A percentile compares a stretch with the other conserved stretches of the same genome.
phyloP scores from a whole-genome alignment of 2,329 filamentous ascomycete species.

The Dothistroma pini region DNA sequence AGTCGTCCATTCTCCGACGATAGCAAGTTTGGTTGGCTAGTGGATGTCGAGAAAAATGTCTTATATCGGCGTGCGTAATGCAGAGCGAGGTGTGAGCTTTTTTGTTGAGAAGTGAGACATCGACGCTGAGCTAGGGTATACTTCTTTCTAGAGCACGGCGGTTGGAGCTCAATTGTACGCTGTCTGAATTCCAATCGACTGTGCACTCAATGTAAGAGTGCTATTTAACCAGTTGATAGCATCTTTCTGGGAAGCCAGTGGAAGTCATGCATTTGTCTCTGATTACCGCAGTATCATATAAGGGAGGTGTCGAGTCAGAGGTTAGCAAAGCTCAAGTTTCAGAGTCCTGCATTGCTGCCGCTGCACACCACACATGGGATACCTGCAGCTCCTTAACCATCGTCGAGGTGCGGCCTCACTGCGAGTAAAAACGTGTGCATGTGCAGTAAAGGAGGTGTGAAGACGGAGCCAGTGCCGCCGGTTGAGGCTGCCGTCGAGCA shows the following conservation, averaged over 20 bases:
- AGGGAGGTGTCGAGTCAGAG: neutral
- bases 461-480: neutral
- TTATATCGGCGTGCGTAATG: too few species aligned
- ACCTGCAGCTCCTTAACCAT: neutral
- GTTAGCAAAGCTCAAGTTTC: neutral
- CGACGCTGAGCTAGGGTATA: too few species aligned
- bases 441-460: neutral
- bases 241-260: neutral
- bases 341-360: neutral
- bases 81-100: too few species aligned
- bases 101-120: too few species aligned
- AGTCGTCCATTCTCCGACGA: too few species aligned
- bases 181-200: too few species aligned
- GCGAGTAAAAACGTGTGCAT: neutral
- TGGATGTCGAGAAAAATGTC: too few species aligned
- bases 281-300: neutral
- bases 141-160: too few species aligned
- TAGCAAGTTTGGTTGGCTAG: too few species aligned
- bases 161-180: too few species aligned
- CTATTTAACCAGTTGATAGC: neutral
- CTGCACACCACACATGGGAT: neutral
- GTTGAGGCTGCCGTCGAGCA: neutral
- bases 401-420: neutral
- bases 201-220: too few species aligned
- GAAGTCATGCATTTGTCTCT: neutral